A percentile compares a stretch with the other conserved stretches of the same genome.
These are phyloP conservation scores for Candida germanica DNA, from an alignment of 805 yeast species.

Conservation along the genomic window DNA sequence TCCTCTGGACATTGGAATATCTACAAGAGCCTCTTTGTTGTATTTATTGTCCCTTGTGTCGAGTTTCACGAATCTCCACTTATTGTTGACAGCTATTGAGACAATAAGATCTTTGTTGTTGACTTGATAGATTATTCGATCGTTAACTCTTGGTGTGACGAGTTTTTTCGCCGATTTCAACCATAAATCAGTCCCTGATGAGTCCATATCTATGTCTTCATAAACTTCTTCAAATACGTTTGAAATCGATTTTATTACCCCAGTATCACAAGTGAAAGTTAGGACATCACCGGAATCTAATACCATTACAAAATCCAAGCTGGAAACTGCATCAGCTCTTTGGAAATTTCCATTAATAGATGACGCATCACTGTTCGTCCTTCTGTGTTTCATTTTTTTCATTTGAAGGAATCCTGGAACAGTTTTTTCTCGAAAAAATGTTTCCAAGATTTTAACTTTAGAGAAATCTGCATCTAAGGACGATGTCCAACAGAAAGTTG, in stretches of 20 bases:
- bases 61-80: conserved; percentile 59
- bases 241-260: conserved; percentile 29
- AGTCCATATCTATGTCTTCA: conserved; percentile 4
- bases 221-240: conserved; percentile 22
- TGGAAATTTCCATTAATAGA: conserved; percentile 38
- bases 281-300: conserved; percentile 49
- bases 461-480: conserved; percentile 22
- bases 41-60: conserved; percentile 45
- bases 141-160: conserved; percentile 70
- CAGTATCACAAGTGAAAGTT: conserved; percentile 49
- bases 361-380: conserved; percentile 34
- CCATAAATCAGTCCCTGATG: conserved; percentile 2
- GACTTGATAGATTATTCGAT: conserved; percentile 58
- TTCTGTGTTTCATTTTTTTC: conserved; percentile 13
- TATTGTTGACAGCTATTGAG: conserved; percentile 61
- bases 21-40: conserved; percentile 24
- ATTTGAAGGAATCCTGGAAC: conserved; percentile 43
- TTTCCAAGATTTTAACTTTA: conserved; percentile 43
- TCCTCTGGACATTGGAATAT: conserved; percentile 10
- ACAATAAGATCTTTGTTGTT: conserved; percentile 52
- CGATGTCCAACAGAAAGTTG: conserved; percentile 57
- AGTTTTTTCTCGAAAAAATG: conserved; percentile 59
- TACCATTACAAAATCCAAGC: conserved; percentile 52
- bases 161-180: conserved; percentile 55
- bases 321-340: conserved; percentile 9